A percentile compares a stretch with the other conserved stretches of the same genome.
Conservation (phyloP, 345 rosid genomes). For the Nephelium lappaceum region DNA sequence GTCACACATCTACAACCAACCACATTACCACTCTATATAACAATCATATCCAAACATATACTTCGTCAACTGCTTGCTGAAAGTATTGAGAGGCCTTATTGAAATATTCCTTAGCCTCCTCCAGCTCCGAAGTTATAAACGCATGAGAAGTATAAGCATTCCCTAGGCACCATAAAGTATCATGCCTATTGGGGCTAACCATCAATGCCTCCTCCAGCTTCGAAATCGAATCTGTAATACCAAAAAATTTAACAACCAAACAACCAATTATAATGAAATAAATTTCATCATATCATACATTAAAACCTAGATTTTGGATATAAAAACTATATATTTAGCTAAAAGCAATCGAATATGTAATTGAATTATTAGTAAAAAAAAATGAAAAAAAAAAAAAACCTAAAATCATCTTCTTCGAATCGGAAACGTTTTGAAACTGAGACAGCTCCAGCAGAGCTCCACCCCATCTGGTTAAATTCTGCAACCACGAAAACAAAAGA, state of each 20-base stretch:
- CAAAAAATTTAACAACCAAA: neutral
- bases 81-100: slow-evolving; percentile 68
- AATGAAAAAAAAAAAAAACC: slow-evolving; percentile 40
- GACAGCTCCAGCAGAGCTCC: slow-evolving; percentile 83
- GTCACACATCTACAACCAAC: slow-evolving; percentile 6
- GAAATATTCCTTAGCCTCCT: slow-evolving; percentile 62
- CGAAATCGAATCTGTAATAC: slow-evolving; percentile 64
- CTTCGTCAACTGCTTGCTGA: slow-evolving; percentile 79
- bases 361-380: no score
- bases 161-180: slow-evolving; percentile 85
- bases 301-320: neutral
- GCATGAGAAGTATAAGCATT: slow-evolving; percentile 83
- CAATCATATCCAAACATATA: slow-evolving; percentile 14
- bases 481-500: neutral
- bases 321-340: neutral
- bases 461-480: slow-evolving; percentile 92
- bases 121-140: slow-evolving; percentile 66
- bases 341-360: neutral
- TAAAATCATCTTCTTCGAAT: slow-evolving; percentile 73
- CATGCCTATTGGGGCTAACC: slow-evolving; percentile 60
- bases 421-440: slow-evolving; percentile 69
- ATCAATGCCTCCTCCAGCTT: slow-evolving; percentile 88
- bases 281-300: neutral
- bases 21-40: neutral
- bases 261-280: neutral